phyloP scores from a whole-genome alignment of 2,329 filamentous ascomycete species.

The Trichoderma endophyticum region DNA sequence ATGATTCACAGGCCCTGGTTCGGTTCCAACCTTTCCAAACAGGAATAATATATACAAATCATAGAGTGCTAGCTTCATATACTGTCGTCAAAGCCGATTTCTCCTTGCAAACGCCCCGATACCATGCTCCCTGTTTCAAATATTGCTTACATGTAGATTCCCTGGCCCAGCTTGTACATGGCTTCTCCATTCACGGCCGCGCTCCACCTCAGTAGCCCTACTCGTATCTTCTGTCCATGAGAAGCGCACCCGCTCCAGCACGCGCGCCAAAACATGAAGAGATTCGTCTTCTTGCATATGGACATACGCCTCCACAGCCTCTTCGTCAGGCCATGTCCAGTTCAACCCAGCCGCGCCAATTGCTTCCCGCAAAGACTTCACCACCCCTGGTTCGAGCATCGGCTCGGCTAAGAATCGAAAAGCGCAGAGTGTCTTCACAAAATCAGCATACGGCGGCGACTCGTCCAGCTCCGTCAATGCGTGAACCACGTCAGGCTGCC shows the following conservation, averaged over 20 bases:
- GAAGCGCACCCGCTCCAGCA: slow-evolving; percentile 25
- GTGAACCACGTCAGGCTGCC: slow-evolving; percentile 32
- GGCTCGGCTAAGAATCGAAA: slow-evolving; percentile 49
- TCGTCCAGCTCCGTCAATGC: slow-evolving; percentile 37
- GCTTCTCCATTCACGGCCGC: background rate
- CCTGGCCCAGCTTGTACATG: background rate
- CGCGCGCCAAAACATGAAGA: slow-evolving; percentile 26
- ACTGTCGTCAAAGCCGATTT: background rate
- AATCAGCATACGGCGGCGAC: slow-evolving; percentile 32
- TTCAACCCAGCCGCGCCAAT: slow-evolving; percentile 27
- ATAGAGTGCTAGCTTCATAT: background rate
- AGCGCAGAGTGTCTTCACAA: slow-evolving; percentile 41
- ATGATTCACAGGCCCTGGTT: background rate
- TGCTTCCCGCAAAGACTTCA: slow-evolving; percentile 31
- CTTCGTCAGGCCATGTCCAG: slow-evolving; percentile 40
- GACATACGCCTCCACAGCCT: slow-evolving; percentile 36
- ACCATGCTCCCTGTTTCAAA: slow-evolving; percentile 2
- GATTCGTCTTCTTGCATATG: slow-evolving; percentile 27
- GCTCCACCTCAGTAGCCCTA: background rate
- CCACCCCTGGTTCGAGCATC: slow-evolving; percentile 34
- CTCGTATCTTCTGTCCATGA: background rate
- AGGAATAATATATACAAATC: background rate
- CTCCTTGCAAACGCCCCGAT: background rate
- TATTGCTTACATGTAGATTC: background rate
- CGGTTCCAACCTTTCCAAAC: background rate